Percentiles rank a stretch among this genome's conserved stretches.
Conservation (phyloP, 2,329 filamentous ascomycete species). For the Pyrenophora teres region DNA sequence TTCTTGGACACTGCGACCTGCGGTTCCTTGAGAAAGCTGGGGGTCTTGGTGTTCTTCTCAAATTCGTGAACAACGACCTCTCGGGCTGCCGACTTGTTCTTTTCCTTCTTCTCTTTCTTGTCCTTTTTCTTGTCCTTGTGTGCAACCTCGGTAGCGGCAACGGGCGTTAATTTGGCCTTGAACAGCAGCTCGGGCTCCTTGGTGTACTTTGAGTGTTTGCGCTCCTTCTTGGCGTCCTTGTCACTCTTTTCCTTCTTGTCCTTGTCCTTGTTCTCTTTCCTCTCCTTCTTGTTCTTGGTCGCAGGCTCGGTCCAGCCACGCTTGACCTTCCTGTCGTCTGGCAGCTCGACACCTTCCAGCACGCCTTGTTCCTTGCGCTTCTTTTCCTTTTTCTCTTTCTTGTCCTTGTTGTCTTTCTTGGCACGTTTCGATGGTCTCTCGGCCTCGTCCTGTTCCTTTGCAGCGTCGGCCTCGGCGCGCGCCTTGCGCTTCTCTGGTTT, state of each 20-base stretch:
- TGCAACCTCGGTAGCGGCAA: conserved; percentile 42
- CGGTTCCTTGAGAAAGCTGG: conserved; percentile 74
- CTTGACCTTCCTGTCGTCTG: conserved; percentile 77
- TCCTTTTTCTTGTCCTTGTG: conserved; percentile 51
- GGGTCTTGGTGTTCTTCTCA: conserved; percentile 79
- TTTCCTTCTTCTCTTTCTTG: conserved; percentile 65
- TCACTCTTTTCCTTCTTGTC: conserved; percentile 51
- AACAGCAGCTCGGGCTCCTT: conserved; percentile 82
- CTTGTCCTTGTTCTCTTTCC: conserved; percentile 49
- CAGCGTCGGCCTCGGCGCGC: conserved; percentile 43
- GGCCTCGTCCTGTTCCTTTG: conserved; percentile 46
- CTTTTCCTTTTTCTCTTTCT: conserved; percentile 52
- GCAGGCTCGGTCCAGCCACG: conserved; percentile 82
- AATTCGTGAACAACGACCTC: conserved; percentile 86
- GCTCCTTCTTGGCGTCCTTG: conserved; percentile 61
- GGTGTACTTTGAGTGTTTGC: conserved; percentile 76
- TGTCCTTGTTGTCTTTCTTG: conserved; percentile 53
- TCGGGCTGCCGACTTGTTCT: conserved; percentile 55
- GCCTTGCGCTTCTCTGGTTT: conserved; percentile 63
- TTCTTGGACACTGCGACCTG: conserved; percentile 52
- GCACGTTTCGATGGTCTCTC: conserved; percentile 57
- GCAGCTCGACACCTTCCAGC: conserved; percentile 72
- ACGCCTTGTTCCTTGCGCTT: conserved; percentile 55
- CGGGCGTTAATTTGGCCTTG: conserved; percentile 72
- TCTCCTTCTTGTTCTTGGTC: conserved; percentile 51